Evolutionary conservation across 208 protist genomes (phyloP).

Genomic region (Leptomonas pyrrhocoris): DNA sequence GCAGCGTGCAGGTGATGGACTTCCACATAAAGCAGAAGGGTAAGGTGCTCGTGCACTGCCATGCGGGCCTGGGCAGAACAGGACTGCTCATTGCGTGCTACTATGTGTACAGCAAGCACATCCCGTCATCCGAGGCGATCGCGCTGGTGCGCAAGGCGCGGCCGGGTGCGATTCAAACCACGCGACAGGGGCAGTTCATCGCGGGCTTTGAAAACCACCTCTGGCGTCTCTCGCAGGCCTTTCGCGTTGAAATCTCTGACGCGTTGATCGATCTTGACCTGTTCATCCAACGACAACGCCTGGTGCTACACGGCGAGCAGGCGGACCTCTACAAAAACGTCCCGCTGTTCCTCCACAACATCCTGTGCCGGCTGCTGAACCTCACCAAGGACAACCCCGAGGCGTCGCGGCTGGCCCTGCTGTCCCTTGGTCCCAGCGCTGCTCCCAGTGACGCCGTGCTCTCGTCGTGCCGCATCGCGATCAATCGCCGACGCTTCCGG

Average conservation of each 20-base stretch:
- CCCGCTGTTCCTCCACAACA: constrained; percentile 73
- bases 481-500: constrained; percentile 76
- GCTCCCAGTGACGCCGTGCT: constrained; percentile 51
- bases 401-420: constrained; percentile 46
- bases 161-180: constrained; percentile 87
- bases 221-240: constrained; percentile 79
- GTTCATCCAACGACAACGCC: constrained; percentile 80
- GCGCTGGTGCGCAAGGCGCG: constrained; percentile 65
- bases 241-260: constrained; percentile 82
- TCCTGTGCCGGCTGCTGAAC: constrained; percentile 79
- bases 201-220: constrained; percentile 88
- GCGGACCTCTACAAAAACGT: constrained; percentile 76
- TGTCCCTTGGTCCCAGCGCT: constrained; percentile 64
- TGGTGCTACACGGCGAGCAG: constrained; percentile 84
- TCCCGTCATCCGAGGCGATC: constrained; percentile 78
- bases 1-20: constrained; percentile 92
- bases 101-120: constrained; percentile 83
- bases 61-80: constrained; percentile 91
- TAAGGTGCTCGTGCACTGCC: constrained; percentile 92
- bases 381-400: constrained; percentile 49
- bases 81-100: constrained; percentile 93
- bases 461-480: constrained; percentile 65
- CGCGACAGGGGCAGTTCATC: constrained; percentile 83
- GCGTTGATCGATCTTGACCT: constrained; percentile 72
- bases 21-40: constrained; percentile 87